Evolutionary conservation across 1,139 yeast genomes (phyloP).

Genomic region (Yamadazyma sp.): DNA sequence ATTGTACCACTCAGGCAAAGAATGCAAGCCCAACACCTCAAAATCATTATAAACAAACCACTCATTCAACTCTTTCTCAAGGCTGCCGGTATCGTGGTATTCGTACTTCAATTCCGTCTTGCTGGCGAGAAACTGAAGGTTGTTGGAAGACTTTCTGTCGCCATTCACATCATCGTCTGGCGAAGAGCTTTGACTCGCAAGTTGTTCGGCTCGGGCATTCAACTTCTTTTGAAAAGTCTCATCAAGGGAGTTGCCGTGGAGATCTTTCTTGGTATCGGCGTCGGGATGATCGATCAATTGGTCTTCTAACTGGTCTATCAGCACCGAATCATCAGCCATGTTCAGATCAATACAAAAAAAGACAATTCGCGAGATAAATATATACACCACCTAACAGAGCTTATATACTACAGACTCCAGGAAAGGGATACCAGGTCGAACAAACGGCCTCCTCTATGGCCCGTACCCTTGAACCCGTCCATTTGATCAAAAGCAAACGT

Average conservation of each 20-base stretch:
- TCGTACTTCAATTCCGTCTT: conserved; percentile 47
- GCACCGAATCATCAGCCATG: conserved; percentile 40
- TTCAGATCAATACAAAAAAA: too few relatives aligned
- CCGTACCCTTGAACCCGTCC: conserved; percentile 71
- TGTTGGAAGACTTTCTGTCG: conserved; percentile 6
- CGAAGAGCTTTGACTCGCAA: conserved; percentile 15
- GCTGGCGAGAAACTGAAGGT: conserved; percentile 27
- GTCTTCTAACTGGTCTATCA: conserved; percentile 48
- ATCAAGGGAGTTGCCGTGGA: conserved; percentile 33
- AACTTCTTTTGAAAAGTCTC: conserved; percentile 47
- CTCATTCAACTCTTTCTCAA: conserved; percentile 52
- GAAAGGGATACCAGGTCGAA: conserved; percentile 37
- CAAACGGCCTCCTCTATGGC: conserved; percentile 49
- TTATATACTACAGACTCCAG: conserved; percentile 4
- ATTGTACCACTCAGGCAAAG: conserved; percentile 14
- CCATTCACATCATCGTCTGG: conserved; percentile 8
- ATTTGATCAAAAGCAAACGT: conserved; percentile 3
- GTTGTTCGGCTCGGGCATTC: conserved; percentile 46
- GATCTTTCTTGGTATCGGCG: conserved; percentile 33
- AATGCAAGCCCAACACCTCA: conserved; percentile 22
- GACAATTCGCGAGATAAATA: too few relatives aligned
- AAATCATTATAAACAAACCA: conserved; percentile 66
- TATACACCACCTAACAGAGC: too few relatives aligned
- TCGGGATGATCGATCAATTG: conserved; percentile 50
- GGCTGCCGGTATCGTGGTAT: conserved; percentile 37